Evolutionary conservation across 139 green algal genomes (phyloP), one percentile per base, ranked within the genome.

Genomic region (Chlorella sp.): DNA sequence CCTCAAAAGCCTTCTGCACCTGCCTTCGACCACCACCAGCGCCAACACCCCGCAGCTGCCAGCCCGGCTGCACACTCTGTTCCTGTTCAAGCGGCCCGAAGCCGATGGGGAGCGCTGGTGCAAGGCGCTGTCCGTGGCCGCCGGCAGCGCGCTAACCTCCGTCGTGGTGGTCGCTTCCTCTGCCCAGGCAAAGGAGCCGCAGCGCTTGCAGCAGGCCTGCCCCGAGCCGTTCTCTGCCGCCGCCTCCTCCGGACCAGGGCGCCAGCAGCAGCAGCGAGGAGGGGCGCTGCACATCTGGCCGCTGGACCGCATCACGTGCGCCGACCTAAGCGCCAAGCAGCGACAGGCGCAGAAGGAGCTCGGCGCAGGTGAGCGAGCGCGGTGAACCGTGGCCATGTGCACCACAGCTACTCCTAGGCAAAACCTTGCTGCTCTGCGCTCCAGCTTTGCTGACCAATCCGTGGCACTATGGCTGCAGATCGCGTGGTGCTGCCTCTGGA

Each of bases 401-500:
- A n/a, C n/a, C n/a, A n/a, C n/a, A n/a, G n/a, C n/a, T n/a, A n/a
- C n/a, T n/a, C n/a, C n/a, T n/a, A n/a, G n/a, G n/a, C n/a, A n/a
- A n/a, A n/a, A n/a, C n/a, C n/a, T n/a, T n/a, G n/a, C 42, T 55
- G 42, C 17, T 55, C 17, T 55, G 10, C 17, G 42, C 42, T 55
- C 10, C 42, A 55, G 17, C 42, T 55, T 17, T 55, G 42, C 42
- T 55, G 10, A 55, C 17, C 42, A 55, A 17, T 55, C 42, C 17
- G 42, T 55, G 42, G 10, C 10, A 10, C 42, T 55, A 17, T 82
- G 26, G 75, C 42, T 6, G 42, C 42, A 34, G 64, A 73, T 14
- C 30, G 42, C 2, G 62, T 80, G 2, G 33, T 67, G 0, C 31
- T 85, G 35, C 82, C 79, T 0, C 20, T 69, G 17, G 76, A 85